Conservation (phyloP, 2,329 filamentous ascomycete species). For the Stemphylium lycopersici region DNA sequence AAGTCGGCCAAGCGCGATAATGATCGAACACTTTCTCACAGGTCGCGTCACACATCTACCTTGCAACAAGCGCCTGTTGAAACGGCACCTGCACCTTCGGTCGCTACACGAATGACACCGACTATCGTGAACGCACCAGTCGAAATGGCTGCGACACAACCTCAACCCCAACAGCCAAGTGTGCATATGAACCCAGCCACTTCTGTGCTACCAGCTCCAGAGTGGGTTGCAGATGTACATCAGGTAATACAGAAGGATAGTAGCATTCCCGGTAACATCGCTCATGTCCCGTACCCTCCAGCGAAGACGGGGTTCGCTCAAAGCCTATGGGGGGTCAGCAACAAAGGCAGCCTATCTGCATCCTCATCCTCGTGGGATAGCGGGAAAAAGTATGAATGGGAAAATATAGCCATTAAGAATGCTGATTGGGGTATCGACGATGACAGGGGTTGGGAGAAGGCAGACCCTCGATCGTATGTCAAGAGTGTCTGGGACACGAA, state of each 20-base stretch:
- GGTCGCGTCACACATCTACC: neutral
- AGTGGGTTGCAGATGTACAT: conserved; percentile 4
- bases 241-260: conserved; percentile 6
- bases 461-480: neutral
- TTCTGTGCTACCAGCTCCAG: conserved; percentile 4
- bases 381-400: conserved; percentile 1
- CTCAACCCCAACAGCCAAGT: neutral
- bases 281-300: conserved; percentile 15
- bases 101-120: neutral
- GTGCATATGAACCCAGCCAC: neutral
- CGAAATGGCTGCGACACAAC: neutral
- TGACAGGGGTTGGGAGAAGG: neutral
- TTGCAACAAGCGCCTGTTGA: neutral
- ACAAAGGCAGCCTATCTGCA: neutral
- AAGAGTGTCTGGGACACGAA: neutral
- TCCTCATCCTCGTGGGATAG: conserved; percentile 16
- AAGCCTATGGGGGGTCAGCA: neutral
- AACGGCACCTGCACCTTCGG: neutral
- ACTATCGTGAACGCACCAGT: conserved; percentile 14
- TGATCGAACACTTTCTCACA: conserved; percentile 3
- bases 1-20: conserved; percentile 1
- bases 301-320: neutral
- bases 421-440: neutral
- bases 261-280: neutral
- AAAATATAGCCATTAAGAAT: neutral